Conservation (phyloP, 2,329 filamentous ascomycete species). For the Eutypa lata region DNA sequence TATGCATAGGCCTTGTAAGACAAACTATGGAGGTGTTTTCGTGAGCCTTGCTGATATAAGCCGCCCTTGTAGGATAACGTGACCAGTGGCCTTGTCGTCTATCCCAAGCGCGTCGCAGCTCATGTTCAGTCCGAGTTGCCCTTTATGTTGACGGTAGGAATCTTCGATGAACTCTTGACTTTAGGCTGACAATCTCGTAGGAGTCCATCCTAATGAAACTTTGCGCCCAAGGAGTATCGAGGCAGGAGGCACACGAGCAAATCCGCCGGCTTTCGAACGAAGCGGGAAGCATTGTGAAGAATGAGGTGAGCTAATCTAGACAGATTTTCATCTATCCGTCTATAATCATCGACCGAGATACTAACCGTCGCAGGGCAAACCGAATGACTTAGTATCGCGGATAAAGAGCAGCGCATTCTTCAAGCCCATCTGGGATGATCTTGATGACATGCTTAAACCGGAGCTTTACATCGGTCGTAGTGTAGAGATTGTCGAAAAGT, state of each 20-base stretch:
- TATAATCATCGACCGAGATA: too few species aligned
- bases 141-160: conserved; percentile 63
- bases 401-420: conserved; percentile 73
- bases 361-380: too few species aligned
- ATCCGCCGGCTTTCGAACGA: conserved; percentile 61
- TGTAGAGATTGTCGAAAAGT: conserved; percentile 37
- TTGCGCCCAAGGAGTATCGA: background rate
- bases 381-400: conserved; percentile 76
- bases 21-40: too few species aligned
- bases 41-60: background rate
- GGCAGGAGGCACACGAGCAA: conserved; percentile 65
- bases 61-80: conserved; percentile 51
- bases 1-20: conserved; percentile 53
- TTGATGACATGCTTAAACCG: conserved; percentile 63
- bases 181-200: too few species aligned
- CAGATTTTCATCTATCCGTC: too few species aligned
- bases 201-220: too few species aligned
- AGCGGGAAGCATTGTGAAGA: conserved; percentile 55
- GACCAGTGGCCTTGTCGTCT: conserved; percentile 64
- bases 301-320: too few species aligned
- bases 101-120: conserved; percentile 43
- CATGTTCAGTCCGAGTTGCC: conserved; percentile 48
- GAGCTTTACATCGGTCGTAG: conserved; percentile 43
- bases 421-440: conserved; percentile 61
- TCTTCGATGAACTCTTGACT: too few species aligned